A percentile compares a stretch with the other conserved stretches of the same genome.
Conservation (phyloP, 768 basidiomycete species). For the Pulveroboletus ravenelii region DNA sequence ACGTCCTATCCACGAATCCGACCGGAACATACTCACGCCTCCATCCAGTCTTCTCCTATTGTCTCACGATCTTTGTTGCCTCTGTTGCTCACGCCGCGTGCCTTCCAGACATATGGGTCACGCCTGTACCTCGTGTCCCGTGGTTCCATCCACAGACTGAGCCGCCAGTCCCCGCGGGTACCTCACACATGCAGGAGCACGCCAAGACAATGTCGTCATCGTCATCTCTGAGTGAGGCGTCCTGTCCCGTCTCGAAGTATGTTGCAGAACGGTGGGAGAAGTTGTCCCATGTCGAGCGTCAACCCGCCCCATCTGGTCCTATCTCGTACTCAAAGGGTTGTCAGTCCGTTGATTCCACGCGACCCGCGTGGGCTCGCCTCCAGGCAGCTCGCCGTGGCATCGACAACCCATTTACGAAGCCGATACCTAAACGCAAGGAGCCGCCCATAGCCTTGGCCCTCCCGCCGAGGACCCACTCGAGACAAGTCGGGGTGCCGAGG, state of each 20-base stretch:
- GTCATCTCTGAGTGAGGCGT: slow-evolving; percentile 7
- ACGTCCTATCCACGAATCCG: slow-evolving; percentile 19
- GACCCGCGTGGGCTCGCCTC: slow-evolving; percentile 50
- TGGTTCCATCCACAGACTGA: slow-evolving; percentile 46
- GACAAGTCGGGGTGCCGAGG: slow-evolving; percentile 12
- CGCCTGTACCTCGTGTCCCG: slow-evolving; percentile 45
- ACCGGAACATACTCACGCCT: background rate
- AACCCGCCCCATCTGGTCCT: slow-evolving; percentile 13
- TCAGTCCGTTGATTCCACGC: slow-evolving; percentile 23
- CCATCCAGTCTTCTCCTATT: slow-evolving; percentile 47
- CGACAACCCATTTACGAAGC: slow-evolving; percentile 47
- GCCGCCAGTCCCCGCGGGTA: background rate
- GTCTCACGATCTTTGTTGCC: slow-evolving; percentile 47
- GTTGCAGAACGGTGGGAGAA: slow-evolving; percentile 31
- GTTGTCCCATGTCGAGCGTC: slow-evolving; percentile 21
- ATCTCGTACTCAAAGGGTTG: slow-evolving; percentile 14
- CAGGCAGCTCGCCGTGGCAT: slow-evolving; percentile 45
- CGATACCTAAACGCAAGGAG: slow-evolving; percentile 20
- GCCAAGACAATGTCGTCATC: slow-evolving; percentile 4
- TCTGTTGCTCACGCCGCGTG: slow-evolving; percentile 40
- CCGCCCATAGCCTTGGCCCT: slow-evolving; percentile 24
- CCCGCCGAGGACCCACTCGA: slow-evolving; percentile 30
- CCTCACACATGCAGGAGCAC: slow-evolving; percentile 10
- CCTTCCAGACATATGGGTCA: slow-evolving; percentile 49
- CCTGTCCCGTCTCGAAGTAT: slow-evolving; percentile 26